Evolutionary conservation across 2,329 filamentous ascomycete genomes (phyloP).

Genomic region (Aspergillus hiratsukae): DNA sequence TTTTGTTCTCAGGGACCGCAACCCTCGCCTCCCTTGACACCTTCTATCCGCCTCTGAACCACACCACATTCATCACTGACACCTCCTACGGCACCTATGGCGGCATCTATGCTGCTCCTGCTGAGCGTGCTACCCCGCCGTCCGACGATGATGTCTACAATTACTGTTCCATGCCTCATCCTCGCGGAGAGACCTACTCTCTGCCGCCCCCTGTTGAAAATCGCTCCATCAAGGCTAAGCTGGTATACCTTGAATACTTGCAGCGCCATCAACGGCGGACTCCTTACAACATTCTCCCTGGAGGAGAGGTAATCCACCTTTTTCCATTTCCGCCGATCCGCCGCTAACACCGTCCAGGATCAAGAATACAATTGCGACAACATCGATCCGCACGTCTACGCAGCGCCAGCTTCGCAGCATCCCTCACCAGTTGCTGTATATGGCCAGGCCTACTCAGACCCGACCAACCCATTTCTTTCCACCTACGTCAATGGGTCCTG

Average conservation of each 20-base stretch:
- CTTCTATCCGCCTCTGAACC: constrained; percentile 38
- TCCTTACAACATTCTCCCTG: constrained; percentile 38
- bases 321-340: background rate
- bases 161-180: constrained; percentile 40
- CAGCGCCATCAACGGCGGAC: constrained; percentile 38
- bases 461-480: constrained; percentile 30
- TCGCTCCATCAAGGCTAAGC: constrained; percentile 21
- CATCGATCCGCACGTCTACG: constrained; percentile 35
- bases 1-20: background rate
- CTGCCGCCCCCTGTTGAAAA: constrained; percentile 26
- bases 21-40: constrained; percentile 3
- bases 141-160: constrained; percentile 32
- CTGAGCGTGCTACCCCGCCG: constrained; percentile 10
- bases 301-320: constrained; percentile 28
- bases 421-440: constrained; percentile 29
- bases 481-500: constrained; percentile 32
- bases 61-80: constrained; percentile 35
- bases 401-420: constrained; percentile 16
- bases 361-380: constrained; percentile 36
- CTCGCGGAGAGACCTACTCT: constrained; percentile 28
- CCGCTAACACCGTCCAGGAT: constrained; percentile 19
- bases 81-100: constrained; percentile 34
- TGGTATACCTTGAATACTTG: constrained; percentile 38
- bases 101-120: constrained; percentile 31
- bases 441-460: constrained; percentile 34